Conservation (phyloP, 2,329 filamentous ascomycete genomes). For the Corinectria fuckeliana region DNA sequence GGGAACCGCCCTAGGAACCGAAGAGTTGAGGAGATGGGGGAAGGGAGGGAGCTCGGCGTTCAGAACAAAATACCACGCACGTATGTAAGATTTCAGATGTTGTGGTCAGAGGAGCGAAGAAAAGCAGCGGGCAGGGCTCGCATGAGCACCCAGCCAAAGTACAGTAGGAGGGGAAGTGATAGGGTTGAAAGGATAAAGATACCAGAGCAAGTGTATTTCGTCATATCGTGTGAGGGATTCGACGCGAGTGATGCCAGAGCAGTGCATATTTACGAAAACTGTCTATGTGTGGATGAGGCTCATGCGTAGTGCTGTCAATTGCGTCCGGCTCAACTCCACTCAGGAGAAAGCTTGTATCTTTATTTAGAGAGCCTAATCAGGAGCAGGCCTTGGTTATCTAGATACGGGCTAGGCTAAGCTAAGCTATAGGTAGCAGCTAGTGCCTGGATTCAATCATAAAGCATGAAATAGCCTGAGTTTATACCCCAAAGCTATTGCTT, state of each 20-base stretch:
- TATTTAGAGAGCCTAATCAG: neutral
- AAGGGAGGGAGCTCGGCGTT: slow-evolving; percentile 36
- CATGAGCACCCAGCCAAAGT: slow-evolving; percentile 21
- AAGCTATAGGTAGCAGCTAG: neutral
- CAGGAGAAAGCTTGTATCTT: neutral
- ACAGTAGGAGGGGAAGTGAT: slow-evolving; percentile 18
- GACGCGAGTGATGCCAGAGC: no score
- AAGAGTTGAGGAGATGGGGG: slow-evolving; percentile 16
- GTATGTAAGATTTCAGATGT: slow-evolving; percentile 39
- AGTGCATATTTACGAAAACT: no score
- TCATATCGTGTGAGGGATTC: neutral
- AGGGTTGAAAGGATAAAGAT: slow-evolving; percentile 18
- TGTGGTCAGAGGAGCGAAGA: slow-evolving; percentile 16
- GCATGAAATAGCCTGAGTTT: neutral
- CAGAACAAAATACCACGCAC: slow-evolving; percentile 38
- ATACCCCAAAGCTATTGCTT: no score
- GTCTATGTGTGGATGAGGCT: no score
- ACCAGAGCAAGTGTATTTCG: slow-evolving; percentile 18
- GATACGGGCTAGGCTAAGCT: no score
- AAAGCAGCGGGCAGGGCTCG: slow-evolving; percentile 22
- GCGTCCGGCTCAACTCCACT: neutral
- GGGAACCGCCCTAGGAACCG: slow-evolving; percentile 11
- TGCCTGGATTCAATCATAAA: neutral
- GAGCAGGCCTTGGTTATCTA: neutral
- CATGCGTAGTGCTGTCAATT: neutral